Percentiles rank a stretch among this genome's conserved stretches.
Conservation (phyloP, 192 early-diverging fungal species). For the Diversispora eburnea region DNA sequence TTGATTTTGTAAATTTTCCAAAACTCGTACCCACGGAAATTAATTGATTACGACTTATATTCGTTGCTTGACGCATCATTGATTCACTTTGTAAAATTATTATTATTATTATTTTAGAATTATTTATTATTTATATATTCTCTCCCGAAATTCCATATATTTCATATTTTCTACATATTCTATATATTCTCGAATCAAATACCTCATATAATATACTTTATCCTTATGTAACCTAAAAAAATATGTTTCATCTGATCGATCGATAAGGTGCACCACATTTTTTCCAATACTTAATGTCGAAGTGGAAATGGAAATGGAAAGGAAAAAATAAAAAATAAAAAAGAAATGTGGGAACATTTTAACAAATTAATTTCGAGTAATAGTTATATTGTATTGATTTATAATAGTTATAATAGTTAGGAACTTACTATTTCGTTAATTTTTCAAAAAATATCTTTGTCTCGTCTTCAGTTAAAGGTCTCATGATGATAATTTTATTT, state of each 20-base stretch:
- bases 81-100: conserved; percentile 62
- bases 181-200: not conserved
- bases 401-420: not conserved
- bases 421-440: conserved; percentile 87
- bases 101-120: conserved; percentile 12
- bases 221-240: conserved; percentile 95
- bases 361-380: not conserved
- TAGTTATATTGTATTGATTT: not conserved
- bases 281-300: conserved; percentile 71
- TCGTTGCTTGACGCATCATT: conserved; percentile 84
- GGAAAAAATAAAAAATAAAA: not conserved
- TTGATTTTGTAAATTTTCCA: conserved; percentile 98
- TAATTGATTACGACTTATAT: conserved; percentile 81
- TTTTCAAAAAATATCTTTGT: conserved; percentile 97
- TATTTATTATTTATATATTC: not conserved
- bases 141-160: not conserved
- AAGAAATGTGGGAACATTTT: too few species aligned
- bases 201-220: conserved; percentile 96
- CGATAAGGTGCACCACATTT: conserved; percentile 92
- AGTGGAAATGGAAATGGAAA: not conserved
- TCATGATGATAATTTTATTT: conserved; percentile 55
- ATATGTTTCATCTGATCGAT: conserved; percentile 93
- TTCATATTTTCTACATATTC: not conserved
- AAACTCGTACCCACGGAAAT: conserved; percentile 94
- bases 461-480: conserved; percentile 95